Base-by-base conservation (phyloP, 1,284 basidiomycete species). In the Cryptococcus neoformans region DNA sequence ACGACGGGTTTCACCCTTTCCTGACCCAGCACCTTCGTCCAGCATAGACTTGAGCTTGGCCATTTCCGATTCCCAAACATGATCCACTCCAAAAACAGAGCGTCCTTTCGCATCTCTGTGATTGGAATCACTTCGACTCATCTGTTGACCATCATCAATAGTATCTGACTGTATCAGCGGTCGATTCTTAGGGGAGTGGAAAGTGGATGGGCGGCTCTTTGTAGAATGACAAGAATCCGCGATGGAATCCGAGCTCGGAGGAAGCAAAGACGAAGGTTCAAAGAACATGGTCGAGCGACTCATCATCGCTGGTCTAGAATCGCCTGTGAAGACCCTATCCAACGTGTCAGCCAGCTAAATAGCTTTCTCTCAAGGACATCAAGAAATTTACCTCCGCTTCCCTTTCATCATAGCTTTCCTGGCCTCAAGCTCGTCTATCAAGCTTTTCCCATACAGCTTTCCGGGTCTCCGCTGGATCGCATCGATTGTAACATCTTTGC, bases 391-490 rank as follows among this genome's bases (percentile, higher is more conserved):
- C 72, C 73, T 62, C 58, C 73, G 65, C 58, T 71, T 74, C 47
- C 62, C 64, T 55, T 65, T 68, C 61, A 72, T 57, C 21, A 64
- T 69, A 11, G 55, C 46, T 56, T 78, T 77, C 28, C 74, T 63
- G 41, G 70, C 67, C 59, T 78, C 75, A 11, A 78, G 62, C 56
- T 76, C 71, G 60, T 78, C 76, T 59, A 78, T 77, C 56, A 78
- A 57, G 57, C 73, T 75, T 21, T 62, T 68, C 2, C 67, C 75
- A 53, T 70, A 76, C 34, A 76, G 64, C 55, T 69, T 72, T 10
- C 72, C 70, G 0, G 72, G 67, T 48, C 63, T 64, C 51, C 58
- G 59, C 58, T 64, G 60, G 16, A 58, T 54, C 9, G 51, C 63
- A n/a, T 52, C 57, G 12, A 60, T 58, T 34, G 58, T 60, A 9